phyloP scores from a whole-genome alignment of 805 yeast genomes.

The Kuraishia cidri region DNA sequence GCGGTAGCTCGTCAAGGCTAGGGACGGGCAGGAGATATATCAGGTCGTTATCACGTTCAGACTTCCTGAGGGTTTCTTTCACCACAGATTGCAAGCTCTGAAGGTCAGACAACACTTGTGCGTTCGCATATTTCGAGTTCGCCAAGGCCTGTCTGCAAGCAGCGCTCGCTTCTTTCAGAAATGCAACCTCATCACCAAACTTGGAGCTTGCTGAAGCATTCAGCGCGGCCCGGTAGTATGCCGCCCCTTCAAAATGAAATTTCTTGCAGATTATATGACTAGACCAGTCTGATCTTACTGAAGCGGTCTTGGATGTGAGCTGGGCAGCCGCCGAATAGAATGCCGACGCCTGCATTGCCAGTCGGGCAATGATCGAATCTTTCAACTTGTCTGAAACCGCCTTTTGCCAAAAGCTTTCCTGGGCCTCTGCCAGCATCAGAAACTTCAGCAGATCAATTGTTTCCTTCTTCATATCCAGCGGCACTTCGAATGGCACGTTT shows the following conservation, averaged over 20 bases:
- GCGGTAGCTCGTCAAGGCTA: conserved; percentile 22
- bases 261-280: conserved; percentile 50
- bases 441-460: conserved; percentile 41
- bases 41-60: conserved; percentile 76
- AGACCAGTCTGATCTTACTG: conserved; percentile 44
- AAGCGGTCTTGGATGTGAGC: conserved; percentile 30
- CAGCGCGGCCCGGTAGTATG: conserved; percentile 54
- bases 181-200: conserved; percentile 67
- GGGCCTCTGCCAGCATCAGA: conserved; percentile 76
- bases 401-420: conserved; percentile 77
- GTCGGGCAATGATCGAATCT: conserved; percentile 51
- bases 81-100: conserved; percentile 38
- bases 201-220: conserved; percentile 35
- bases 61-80: conserved; percentile 32
- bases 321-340: conserved; percentile 40
- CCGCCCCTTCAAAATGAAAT: conserved; percentile 62
- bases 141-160: conserved; percentile 27
- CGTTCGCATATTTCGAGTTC: conserved; percentile 30
- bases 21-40: conserved; percentile 69
- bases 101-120: conserved; percentile 40
- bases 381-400: conserved; percentile 44
- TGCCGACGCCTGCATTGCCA: conserved; percentile 55
- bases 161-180: conserved; percentile 33
- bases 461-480: conserved; percentile 38
- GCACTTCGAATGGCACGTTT: conserved; percentile 11